Percentiles rank a stretch among this genome's conserved stretches.
Conservation (phyloP, 805 yeast genomes). For the Ogataea minuta region DNA sequence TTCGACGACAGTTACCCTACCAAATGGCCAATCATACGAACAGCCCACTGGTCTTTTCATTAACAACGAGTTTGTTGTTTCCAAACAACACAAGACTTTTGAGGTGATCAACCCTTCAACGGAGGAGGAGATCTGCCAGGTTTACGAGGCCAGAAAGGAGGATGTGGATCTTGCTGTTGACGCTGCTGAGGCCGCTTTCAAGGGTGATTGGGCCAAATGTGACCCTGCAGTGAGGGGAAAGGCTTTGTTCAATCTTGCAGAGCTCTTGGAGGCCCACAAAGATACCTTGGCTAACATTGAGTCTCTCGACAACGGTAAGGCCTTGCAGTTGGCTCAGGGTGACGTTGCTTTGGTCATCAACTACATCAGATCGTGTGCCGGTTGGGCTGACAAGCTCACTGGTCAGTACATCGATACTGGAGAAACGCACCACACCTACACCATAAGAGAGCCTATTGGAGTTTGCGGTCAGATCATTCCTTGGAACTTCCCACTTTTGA, state of each 20-base stretch:
- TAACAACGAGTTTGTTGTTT: slow-evolving; percentile 53
- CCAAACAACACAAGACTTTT: slow-evolving; percentile 51
- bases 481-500: slow-evolving; percentile 82
- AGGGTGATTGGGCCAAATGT: slow-evolving; percentile 51
- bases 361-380: slow-evolving; percentile 70
- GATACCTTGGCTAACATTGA: slow-evolving; percentile 69
- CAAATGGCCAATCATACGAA: slow-evolving; percentile 63
- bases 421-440: slow-evolving; percentile 58
- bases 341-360: slow-evolving; percentile 65
- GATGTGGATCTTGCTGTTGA: slow-evolving; percentile 72
- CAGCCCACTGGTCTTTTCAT: slow-evolving; percentile 62
- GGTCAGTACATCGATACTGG: slow-evolving; percentile 69
- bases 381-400: slow-evolving; percentile 65
- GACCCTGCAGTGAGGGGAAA: slow-evolving; percentile 58
- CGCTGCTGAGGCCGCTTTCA: slow-evolving; percentile 63
- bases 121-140: slow-evolving; percentile 49
- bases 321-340: slow-evolving; percentile 60
- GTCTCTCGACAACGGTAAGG: slow-evolving; percentile 75
- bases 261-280: slow-evolving; percentile 59
- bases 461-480: slow-evolving; percentile 84
- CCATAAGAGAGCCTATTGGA: slow-evolving; percentile 74
- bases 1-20: slow-evolving; percentile 45
- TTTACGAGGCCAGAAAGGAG: slow-evolving; percentile 53
- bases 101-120: slow-evolving; percentile 50
- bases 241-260: slow-evolving; percentile 60